Percentiles rank a stretch among this genome's conserved stretches.
Evolutionary conservation across 2,329 filamentous ascomycete genomes (phyloP).

Genomic region (Daldinia eschscholtzii): DNA sequence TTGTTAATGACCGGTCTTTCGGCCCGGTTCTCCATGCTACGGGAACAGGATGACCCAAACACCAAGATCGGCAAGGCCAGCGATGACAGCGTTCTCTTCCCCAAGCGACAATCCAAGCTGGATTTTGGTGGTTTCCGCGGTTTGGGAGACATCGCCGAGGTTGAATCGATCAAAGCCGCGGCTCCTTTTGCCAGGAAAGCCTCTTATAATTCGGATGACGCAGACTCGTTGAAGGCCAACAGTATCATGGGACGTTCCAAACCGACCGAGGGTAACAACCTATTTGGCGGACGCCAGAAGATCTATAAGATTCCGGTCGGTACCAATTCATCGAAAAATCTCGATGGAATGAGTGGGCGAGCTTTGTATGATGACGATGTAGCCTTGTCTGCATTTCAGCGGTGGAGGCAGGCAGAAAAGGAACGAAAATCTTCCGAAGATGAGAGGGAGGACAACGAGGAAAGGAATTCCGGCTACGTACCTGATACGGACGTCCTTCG

Average conservation of each 20-base stretch:
- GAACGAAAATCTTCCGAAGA: slow-evolving; percentile 61
- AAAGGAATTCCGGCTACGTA: slow-evolving; percentile 47
- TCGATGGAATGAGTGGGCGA: slow-evolving; percentile 69
- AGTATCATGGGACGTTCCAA: slow-evolving; percentile 88
- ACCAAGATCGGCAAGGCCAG: slow-evolving; percentile 93
- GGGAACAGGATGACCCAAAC: slow-evolving; percentile 91
- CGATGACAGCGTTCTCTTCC: slow-evolving; percentile 91
- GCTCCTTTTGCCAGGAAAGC: slow-evolving; percentile 69
- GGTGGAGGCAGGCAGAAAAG: slow-evolving; percentile 73
- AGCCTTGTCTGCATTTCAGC: slow-evolving; percentile 84
- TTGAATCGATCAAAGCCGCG: slow-evolving; percentile 79
- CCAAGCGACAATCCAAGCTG: slow-evolving; percentile 83
- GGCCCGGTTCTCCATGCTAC: slow-evolving; percentile 94
- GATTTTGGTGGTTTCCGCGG: slow-evolving; percentile 73
- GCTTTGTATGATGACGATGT: slow-evolving; percentile 90
- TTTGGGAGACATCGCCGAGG: slow-evolving; percentile 89
- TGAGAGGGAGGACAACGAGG: slow-evolving; percentile 55
- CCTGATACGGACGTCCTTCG: slow-evolving; percentile 52
- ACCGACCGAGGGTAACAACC: slow-evolving; percentile 87
- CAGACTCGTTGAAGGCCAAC: slow-evolving; percentile 69
- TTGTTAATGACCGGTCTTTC: slow-evolving; percentile 95
- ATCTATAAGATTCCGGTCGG: slow-evolving; percentile 84
- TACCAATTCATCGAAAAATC: slow-evolving; percentile 58
- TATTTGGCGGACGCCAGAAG: slow-evolving; percentile 97
- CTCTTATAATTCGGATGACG: slow-evolving; percentile 77